Evolutionary conservation across 768 basidiomycete species (phyloP), one percentile per base, ranked within the genome.

Genomic region (Russula sp.): DNA sequence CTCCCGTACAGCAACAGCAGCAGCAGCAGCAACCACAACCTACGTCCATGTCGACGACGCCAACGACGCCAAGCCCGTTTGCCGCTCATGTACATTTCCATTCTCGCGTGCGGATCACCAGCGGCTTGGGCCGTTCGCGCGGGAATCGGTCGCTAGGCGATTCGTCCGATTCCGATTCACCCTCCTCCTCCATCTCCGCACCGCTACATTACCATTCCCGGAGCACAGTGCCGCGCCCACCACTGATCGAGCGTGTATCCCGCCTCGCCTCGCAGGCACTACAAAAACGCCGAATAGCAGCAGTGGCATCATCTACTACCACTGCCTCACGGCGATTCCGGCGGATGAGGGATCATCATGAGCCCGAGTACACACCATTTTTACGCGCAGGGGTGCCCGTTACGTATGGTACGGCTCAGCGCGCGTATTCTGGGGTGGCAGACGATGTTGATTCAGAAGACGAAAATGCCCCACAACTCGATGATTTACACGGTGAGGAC

Each of bases 121-220:
- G 87, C 18, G 89, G 89, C 22, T 71, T 89, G 38, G 80, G 80
- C 52, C 80, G 79, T 32, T 79, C 79, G 67, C 78, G 79, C 24
- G 76, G 75, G 57, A 62, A 40, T 38, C 63, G 16, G 53, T n/a
- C 62, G 4, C 30, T 54, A 44, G 63, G 42, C 50, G 67, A 59
- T 54, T 61, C 71, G 61, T 61, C 51, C 63, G 66, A 57, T 26
- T 66, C 63, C 7, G 59, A 57, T 28, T 74, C 73, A 1, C 82
- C 81, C 4, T 90, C 89, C 5, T 92, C 90, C 3, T 91, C 90
- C 46, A 87, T 93, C 66, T 92, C 90, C 44, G 91, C 82, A 1
- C 92, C 91, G 20, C 78, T 93, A 26, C 88, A 85, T 54, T 81
- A 73, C 69, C 73, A 75, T 60, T 70, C 84, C 30, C 80, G 79